Evolutionary conservation across 805 yeast species (phyloP).

Genomic region (Metschnikowia amazonensis): DNA sequence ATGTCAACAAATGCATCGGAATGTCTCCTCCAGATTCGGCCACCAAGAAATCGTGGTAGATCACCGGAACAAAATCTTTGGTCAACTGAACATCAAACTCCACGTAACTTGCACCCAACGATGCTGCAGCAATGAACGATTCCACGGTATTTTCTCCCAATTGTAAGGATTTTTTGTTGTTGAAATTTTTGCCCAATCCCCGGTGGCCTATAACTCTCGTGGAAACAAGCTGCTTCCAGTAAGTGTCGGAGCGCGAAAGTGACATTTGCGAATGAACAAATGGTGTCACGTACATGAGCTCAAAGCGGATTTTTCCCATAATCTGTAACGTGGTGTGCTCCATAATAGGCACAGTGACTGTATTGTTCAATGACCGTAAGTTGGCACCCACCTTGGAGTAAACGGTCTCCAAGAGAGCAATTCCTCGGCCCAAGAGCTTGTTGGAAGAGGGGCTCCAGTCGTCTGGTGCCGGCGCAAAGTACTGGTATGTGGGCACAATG

Average conservation of each 20-base stretch:
- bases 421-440: slow-evolving; percentile 70
- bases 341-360: slow-evolving; percentile 69
- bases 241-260: slow-evolving; percentile 66
- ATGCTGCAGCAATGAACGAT: slow-evolving; percentile 93
- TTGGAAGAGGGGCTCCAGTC: slow-evolving; percentile 15
- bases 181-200: slow-evolving; percentile 85
- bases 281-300: slow-evolving; percentile 65
- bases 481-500: slow-evolving; percentile 82
- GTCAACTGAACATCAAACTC: slow-evolving; percentile 96
- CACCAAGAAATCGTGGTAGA: slow-evolving; percentile 90
- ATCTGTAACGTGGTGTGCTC: slow-evolving; percentile 69
- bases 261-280: slow-evolving; percentile 68
- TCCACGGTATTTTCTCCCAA: slow-evolving; percentile 95
- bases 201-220: slow-evolving; percentile 95
- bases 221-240: slow-evolving; percentile 86
- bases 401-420: slow-evolving; percentile 61
- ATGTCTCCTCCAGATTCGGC: slow-evolving; percentile 95
- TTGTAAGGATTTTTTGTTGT: slow-evolving; percentile 72
- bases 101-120: slow-evolving; percentile 92
- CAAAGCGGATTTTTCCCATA: slow-evolving; percentile 75
- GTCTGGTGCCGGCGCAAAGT: slow-evolving; percentile 17
- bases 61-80: slow-evolving; percentile 85
- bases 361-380: slow-evolving; percentile 61
- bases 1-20: slow-evolving; percentile 89
- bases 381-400: slow-evolving; percentile 66